Evolutionary conservation across 169 alveolate genomes (phyloP), one percentile per base, ranked within the genome.

Genomic region (Plasmodium knowlesi): DNA sequence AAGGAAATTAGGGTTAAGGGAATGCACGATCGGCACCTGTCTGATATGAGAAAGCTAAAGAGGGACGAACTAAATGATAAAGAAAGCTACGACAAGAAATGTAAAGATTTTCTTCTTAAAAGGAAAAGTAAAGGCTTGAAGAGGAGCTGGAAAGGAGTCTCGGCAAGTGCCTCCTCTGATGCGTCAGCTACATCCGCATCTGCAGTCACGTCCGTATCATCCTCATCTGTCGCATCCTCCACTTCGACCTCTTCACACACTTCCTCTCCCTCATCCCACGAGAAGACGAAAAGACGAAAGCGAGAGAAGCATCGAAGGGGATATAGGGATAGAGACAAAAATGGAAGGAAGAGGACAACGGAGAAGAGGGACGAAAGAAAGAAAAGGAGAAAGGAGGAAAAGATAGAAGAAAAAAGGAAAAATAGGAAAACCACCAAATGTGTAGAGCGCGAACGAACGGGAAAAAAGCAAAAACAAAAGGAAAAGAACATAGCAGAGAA

Each of bases 11-110:
- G 37, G 37, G 76, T 76, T 81, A 91, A 91, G 78, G 95, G 83
- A 30, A 22, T 34, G 70, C 82, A 73, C 41, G 61, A 82, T 16
- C 53, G 61, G 34, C 25, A 72, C 54, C n/a, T 91, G 67, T 91
- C 92, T 19, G 71, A 78, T 79, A 81, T 81, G 78, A 39, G 78
- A 70, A 53, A 91, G 37, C 74, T 91, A 82, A 91, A 82, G 61
- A 80, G 46, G 14, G 83, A 88, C 39, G 94, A 88, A 39, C 22
- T 61, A 3, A 80, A 78, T 37, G 94, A 88, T 61, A 88, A 88
- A 37, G 94, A 88, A 57, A 39, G 61, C n/a, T 88, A 88, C 70
- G 85, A 88, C 73, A 16, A 78, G 71, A 88, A 88, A 79, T 88
- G 81, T 34, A 88, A 54, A 88, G 46, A 88, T 57, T 88, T 78